A percentile compares a stretch with the other conserved stretches of the same genome.
Conservation (phyloP, 2,329 filamentous ascomycete genomes). For the Cladophialophora exuberans region DNA sequence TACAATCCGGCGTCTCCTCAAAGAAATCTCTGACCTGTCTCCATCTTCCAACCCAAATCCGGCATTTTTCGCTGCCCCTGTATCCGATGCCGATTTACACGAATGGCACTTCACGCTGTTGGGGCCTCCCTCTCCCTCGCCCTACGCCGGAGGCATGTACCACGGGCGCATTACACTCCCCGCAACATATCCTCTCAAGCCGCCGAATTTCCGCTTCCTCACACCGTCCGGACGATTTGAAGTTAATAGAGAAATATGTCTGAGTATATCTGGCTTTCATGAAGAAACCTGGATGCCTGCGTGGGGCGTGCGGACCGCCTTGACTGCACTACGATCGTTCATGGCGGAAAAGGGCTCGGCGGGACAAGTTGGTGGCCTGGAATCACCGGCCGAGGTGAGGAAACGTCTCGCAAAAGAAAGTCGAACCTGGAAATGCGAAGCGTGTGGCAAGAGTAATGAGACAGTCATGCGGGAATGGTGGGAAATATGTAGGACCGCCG, state of each 20-base stretch:
- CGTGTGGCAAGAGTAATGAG: constrained; percentile 71
- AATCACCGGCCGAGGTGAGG: constrained; percentile 70
- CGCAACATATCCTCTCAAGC: constrained; percentile 84
- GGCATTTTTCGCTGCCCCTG: constrained; percentile 81
- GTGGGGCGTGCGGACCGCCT: constrained; percentile 90
- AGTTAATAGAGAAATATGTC: constrained; percentile 93
- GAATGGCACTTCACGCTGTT: constrained; percentile 99
- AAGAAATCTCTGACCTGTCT: constrained; percentile 84
- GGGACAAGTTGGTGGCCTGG: constrained; percentile 88
- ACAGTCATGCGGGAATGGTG: constrained; percentile 75
- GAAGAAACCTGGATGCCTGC: constrained; percentile 99
- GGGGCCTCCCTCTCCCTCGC: constrained; percentile 77
- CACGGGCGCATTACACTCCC: constrained; percentile 94
- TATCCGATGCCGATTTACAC: constrained; percentile 84
- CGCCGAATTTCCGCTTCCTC: constrained; percentile 92
- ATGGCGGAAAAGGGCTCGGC: constrained; percentile 83
- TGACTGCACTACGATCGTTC: constrained; percentile 78
- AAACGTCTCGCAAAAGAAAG: constrained; percentile 71
- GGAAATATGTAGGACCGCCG: constrained; percentile 55
- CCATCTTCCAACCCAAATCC: constrained; percentile 74
- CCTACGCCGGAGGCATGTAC: constrained; percentile 82
- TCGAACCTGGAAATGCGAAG: constrained; percentile 66
- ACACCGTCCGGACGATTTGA: constrained; percentile 93
- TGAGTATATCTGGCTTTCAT: constrained; percentile 91
- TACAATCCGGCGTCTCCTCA: constrained; percentile 55